Evolutionary conservation across 2,329 filamentous ascomycete genomes (phyloP), one percentile per base, ranked within the genome.

Genomic region (Esteya vermicola): DNA sequence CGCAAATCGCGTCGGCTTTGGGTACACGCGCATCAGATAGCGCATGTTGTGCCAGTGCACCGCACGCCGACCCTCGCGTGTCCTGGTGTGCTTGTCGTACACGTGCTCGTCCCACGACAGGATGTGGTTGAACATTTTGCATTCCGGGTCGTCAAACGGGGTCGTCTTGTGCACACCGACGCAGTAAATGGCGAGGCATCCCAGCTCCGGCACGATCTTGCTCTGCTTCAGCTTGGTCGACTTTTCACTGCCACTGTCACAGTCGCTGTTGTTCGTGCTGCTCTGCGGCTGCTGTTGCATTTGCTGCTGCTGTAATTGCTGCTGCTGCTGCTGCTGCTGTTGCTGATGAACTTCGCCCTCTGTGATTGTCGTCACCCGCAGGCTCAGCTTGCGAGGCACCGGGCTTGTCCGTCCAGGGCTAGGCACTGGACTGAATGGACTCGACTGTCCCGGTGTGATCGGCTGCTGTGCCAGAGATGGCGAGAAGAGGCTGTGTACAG

Each of bases 11-110:
- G 76, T 78, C 28, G 75, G 79, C 40, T 85, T 82, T 7, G 91
- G 91, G 54, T 98, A 98, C 9, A 96, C 86, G 33, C 91, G 81
- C 75, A 95, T 95, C 53, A 95, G 65, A 55, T 88, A 84, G 31
- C 79, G 76, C 68, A 85, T 81, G 57, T 98, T 98, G 67, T 98
- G 91, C 43, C 82, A 78, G 51, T 89, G 81, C 21, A 96, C 70
- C 4, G 81, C 68, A 45, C 75, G 73, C 61, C 93, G 93, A 44
- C 76, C 77, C 20, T 84, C 81, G 34, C 76, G 71, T 34, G 81
- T 77, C 47, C 79, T 80, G 52, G 79, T 86, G 52, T 91, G 75
- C 53, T 77, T 81, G 50, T 85, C 77, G 52, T 95, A 95, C 6
- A 80, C 85, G 42, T 79, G 77, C 62, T 98, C 91, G 56, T 85